phyloP scores from a whole-genome alignment of 192 early-diverging fungal genomes.

The Chytriomyces sp. region DNA sequence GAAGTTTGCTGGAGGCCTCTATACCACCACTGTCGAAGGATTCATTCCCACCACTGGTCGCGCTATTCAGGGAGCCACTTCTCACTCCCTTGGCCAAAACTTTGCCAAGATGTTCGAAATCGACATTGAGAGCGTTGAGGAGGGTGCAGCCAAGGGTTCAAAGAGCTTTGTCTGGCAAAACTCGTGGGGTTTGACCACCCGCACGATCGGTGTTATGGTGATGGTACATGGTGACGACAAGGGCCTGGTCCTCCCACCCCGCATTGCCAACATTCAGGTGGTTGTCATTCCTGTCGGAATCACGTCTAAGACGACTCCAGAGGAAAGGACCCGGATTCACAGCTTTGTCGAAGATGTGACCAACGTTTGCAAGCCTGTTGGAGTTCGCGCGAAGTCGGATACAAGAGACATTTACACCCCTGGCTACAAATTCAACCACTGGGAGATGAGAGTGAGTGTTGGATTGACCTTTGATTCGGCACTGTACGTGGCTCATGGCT shows the following conservation, averaged over 20 bases:
- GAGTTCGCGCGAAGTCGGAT: conserved; percentile 81
- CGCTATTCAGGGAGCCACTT: conserved; percentile 97
- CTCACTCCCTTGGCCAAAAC: conserved; percentile 99
- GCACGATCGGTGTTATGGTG: conserved; percentile 98
- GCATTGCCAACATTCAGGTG: conserved; percentile 85
- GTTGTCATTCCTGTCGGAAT: conserved; percentile 93
- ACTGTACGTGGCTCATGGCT: neutral
- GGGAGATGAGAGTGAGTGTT: conserved; percentile 77
- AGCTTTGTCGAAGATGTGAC: conserved; percentile 71
- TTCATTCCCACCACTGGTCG: conserved; percentile 96
- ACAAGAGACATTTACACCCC: conserved; percentile 83
- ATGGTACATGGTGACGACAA: conserved; percentile 99
- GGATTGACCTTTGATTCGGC: neutral
- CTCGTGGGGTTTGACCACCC: conserved; percentile 98
- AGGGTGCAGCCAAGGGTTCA: conserved; percentile 39
- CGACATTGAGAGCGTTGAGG: conserved; percentile 82
- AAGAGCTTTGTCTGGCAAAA: conserved; percentile 95
- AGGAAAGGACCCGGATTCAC: conserved; percentile 66
- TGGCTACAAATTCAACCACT: conserved; percentile 99
- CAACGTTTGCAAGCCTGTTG: conserved; percentile 64
- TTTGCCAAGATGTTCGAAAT: conserved; percentile 99
- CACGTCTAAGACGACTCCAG: conserved; percentile 81
- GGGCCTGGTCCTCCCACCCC: conserved; percentile 95
- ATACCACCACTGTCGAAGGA: conserved; percentile 97
- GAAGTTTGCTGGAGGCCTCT: conserved; percentile 97